Percentiles rank a stretch among this genome's conserved stretches.
Evolutionary conservation across 2,329 filamentous ascomycete species (phyloP).

Genomic region (Davidsoniella neocaledoniae): DNA sequence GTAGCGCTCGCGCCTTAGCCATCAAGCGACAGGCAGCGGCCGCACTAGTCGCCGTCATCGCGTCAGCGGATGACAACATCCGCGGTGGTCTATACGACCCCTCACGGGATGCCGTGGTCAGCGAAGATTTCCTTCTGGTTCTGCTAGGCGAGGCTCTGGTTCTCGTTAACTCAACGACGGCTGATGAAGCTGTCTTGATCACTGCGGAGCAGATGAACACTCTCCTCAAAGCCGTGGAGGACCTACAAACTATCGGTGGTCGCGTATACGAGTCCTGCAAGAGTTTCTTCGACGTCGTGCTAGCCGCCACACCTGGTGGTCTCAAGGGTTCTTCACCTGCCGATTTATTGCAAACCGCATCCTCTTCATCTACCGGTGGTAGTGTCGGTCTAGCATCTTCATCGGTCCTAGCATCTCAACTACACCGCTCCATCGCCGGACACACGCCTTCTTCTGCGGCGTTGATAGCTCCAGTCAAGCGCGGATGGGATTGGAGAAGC

Average conservation of each 20-base stretch:
- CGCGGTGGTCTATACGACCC: constrained; percentile 79
- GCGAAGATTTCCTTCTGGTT: constrained; percentile 70
- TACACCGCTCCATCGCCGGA: constrained; percentile 42
- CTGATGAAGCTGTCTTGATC: constrained; percentile 29
- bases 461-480: constrained; percentile 19
- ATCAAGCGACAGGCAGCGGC: constrained; percentile 53
- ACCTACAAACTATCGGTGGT: constrained; percentile 57
- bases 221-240: constrained; percentile 62
- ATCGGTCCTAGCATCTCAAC: constrained; percentile 48
- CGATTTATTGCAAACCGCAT: constrained; percentile 37
- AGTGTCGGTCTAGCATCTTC: constrained; percentile 49
- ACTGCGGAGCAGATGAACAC: constrained; percentile 56
- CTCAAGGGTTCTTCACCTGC: constrained; percentile 45
- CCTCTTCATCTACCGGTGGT: constrained; percentile 31
- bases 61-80: constrained; percentile 77
- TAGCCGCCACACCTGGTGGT: constrained; percentile 48
- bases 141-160: constrained; percentile 71
- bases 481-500: constrained; percentile 63
- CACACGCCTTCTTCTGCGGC: constrained; percentile 20
- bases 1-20: constrained; percentile 34
- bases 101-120: constrained; percentile 63
- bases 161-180: constrained; percentile 38
- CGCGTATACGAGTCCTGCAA: constrained; percentile 59
- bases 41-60: constrained; percentile 66
- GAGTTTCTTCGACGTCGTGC: constrained; percentile 59